Percentiles rank a stretch among this genome's conserved stretches.
phyloP scores from a whole-genome alignment of 345 rosid species.

The Eucalyptus lansdowneana region DNA sequence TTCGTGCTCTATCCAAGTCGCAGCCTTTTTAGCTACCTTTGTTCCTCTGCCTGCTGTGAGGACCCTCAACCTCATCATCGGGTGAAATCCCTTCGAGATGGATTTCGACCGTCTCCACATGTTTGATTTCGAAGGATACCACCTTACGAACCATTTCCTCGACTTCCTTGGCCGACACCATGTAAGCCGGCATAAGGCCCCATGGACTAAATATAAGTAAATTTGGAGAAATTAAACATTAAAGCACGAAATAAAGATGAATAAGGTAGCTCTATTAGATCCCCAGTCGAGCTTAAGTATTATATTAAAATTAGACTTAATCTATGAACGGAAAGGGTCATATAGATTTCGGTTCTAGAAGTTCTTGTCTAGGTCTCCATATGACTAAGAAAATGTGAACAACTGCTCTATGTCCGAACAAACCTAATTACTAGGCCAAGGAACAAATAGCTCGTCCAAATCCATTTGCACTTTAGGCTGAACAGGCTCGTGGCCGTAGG shows the following conservation, averaged over 20 bases:
- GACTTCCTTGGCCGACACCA: background rate
- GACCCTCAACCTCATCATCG: background rate
- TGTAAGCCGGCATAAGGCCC: background rate
- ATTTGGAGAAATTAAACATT: background rate
- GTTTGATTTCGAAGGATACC: background rate
- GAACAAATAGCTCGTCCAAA: too few relatives aligned
- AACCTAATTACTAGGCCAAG: too few relatives aligned
- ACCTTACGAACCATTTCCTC: background rate
- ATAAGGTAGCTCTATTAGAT: too few relatives aligned
- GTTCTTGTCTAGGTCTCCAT: too few relatives aligned
- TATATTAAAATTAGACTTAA: too few relatives aligned
- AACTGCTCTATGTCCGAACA: too few relatives aligned
- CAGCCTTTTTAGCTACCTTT: background rate
- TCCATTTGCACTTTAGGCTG: too few relatives aligned
- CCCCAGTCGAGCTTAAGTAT: too few relatives aligned
- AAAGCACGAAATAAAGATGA: too few relatives aligned
- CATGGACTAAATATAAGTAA: background rate
- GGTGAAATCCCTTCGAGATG: background rate
- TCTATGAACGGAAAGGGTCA: too few relatives aligned
- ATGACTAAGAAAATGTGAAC: too few relatives aligned
- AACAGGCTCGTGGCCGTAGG: background rate
- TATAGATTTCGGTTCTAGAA: too few relatives aligned
- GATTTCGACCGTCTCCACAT: background rate
- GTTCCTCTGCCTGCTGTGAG: background rate
- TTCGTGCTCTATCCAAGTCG: background rate